A percentile compares a stretch with the other conserved stretches of the same genome.
Evolutionary conservation across 2,329 filamentous ascomycete species (phyloP).

Genomic region (Botrytis fabae): DNA sequence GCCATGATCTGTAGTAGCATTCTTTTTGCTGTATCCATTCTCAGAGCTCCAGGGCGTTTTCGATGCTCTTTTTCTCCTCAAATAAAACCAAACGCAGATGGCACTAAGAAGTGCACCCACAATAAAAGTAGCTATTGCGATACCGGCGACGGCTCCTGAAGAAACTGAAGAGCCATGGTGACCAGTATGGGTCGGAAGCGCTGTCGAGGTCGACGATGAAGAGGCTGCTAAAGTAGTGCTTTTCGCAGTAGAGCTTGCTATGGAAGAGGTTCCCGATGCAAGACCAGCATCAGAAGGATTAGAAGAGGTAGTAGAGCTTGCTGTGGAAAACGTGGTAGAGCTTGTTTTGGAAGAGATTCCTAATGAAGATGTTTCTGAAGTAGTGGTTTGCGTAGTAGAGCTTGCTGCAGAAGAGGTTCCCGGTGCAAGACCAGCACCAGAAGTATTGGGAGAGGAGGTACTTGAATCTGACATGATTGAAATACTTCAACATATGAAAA

Average conservation of each 20-base stretch:
- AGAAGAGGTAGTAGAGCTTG: background rate
- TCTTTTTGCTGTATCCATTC: background rate
- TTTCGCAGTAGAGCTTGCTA: background rate
- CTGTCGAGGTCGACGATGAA: background rate
- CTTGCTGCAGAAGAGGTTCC: no score
- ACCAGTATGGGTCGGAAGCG: background rate
- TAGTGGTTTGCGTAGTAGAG: no score
- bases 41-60: background rate
- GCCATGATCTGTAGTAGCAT: background rate
- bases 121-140: conserved; percentile 43
- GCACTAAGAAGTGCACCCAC: conserved; percentile 34
- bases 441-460: background rate
- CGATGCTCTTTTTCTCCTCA: background rate
- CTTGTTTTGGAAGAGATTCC: no score
- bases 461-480: background rate
- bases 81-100: background rate
- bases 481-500: background rate
- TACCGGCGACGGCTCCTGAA: conserved; percentile 39
- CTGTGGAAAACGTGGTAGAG: no score
- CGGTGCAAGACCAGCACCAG: background rate
- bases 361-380: background rate
- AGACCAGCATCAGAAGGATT: no score
- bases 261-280: no score
- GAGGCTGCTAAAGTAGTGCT: background rate
- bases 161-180: conserved; percentile 1